Conservation (phyloP, 306 rosid species). For the Pterocarpus santalinus region DNA sequence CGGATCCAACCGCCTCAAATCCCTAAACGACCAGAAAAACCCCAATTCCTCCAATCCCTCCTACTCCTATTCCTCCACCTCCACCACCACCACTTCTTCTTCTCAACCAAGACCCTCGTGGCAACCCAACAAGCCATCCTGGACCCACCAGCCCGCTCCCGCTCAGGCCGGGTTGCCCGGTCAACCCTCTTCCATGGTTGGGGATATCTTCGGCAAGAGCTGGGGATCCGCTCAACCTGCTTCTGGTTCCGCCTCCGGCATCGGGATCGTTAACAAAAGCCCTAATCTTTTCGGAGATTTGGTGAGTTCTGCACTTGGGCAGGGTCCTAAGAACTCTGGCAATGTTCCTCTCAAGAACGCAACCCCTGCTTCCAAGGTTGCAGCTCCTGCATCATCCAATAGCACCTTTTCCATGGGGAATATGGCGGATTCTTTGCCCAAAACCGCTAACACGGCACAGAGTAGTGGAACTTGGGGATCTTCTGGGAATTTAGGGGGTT, state of each 20-base stretch:
- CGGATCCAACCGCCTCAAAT: constrained; percentile 77
- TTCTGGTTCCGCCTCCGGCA: constrained; percentile 38
- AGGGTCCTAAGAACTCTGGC: constrained; percentile 52
- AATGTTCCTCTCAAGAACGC: constrained; percentile 79
- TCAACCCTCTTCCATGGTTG: constrained; percentile 83
- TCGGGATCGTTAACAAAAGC: constrained; percentile 73
- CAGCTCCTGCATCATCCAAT: constrained; percentile 45
- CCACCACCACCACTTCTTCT: constrained; percentile 47
- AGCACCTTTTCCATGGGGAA: constrained; percentile 77
- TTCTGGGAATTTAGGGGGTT: constrained; percentile 50
- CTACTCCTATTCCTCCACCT: constrained; percentile 53
- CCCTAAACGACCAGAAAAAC: constrained; percentile 90
- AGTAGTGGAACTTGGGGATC: constrained; percentile 63
- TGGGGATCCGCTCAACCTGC: constrained; percentile 70
- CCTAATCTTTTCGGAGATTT: constrained; percentile 94
- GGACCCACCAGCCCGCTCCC: constrained; percentile 89
- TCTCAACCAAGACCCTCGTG: constrained; percentile 65
- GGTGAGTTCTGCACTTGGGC: constrained; percentile 82
- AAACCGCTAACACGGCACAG: constrained; percentile 46
- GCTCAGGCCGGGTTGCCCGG: constrained; percentile 53
- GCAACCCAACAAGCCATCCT: constrained; percentile 77
- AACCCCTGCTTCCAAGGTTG: constrained; percentile 48
- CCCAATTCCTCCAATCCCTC: constrained; percentile 55
- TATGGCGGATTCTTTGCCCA: constrained; percentile 76
- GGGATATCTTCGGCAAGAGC: constrained; percentile 88